Percentiles rank a stretch among this genome's conserved stretches.
These are phyloP conservation scores for Pseudoscleropodium purum DNA, from an alignment of 225 moss, liverwort and hornwort species.

Conservation along the genomic window DNA sequence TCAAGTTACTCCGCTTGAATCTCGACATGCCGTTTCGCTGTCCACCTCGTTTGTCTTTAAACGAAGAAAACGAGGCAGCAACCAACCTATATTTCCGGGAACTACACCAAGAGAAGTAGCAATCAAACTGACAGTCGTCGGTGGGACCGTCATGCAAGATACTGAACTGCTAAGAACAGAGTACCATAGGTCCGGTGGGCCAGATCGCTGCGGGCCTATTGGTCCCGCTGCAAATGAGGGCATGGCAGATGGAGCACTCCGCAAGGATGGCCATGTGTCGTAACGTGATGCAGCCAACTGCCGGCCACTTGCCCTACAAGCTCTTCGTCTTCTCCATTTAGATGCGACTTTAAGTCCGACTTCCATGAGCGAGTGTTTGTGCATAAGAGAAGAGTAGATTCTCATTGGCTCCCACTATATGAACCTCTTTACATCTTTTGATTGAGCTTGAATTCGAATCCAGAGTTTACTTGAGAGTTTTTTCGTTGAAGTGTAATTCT, in stretches of 20 bases:
- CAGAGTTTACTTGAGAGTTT: neutral
- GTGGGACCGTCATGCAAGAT: neutral
- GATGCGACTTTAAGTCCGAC: neutral
- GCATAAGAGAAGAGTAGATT: neutral
- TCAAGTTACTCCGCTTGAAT: neutral
- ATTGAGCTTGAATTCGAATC: neutral
- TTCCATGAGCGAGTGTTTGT: neutral
- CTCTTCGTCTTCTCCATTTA: neutral
- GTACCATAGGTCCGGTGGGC: neutral
- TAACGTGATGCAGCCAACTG: neutral
- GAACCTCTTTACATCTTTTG: neutral
- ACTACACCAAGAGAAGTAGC: neutral
- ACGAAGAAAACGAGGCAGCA: neutral
- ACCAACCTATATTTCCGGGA: neutral
- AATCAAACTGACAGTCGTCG: neutral
- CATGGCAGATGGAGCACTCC: neutral
- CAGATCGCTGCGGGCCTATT: neutral
- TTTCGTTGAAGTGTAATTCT: neutral
- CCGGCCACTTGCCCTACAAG: conserved; percentile 1
- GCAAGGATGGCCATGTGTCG: conserved; percentile 1
- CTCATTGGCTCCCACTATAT: too few species aligned
- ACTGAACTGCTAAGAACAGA: neutral
- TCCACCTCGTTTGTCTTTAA: neutral
- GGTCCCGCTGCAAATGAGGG: neutral
- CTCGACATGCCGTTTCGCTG: conserved; percentile 9